Evolutionary conservation across 106 monocot species (phyloP), one percentile per base, ranked within the genome.

Genomic region (Triglochin maritima): DNA sequence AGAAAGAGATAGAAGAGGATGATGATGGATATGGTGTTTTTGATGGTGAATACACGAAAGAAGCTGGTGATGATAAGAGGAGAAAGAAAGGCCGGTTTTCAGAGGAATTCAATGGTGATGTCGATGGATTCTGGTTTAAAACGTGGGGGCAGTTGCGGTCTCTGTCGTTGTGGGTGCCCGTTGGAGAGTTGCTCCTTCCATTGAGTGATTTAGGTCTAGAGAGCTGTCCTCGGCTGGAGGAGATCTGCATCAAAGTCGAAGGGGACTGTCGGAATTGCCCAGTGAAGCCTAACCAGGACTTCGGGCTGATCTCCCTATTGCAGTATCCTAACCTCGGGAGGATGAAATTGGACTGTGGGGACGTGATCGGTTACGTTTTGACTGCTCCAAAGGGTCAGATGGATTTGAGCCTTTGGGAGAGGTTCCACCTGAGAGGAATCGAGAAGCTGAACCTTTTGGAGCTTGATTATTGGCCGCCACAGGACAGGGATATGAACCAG

Each of bases 391-490:
- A 54, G 17, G 98, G 98, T 0, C 88, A 92, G 29, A 88, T 92
- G 86, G 98, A 98, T 62, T 73, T 98, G 60, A 90, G 90, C 70
- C 61, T 77, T 44, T 98, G 98, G 92, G 92, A 98, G 77, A 77
- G 92, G 63, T 98, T 98, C 67, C 92, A 84, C 64, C 82, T 98
- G 17, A 78, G 79, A 0, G 86, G 88, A 13, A 85, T 98, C 17
- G 79, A 77, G 10, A 71, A 59, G 0, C 50, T 66, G 7, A 57
- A 44, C n/a, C 80, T 98, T 9, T 43, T 76, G 10, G 86, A 98
- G 65, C 84, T 98, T 3, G 92, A 98, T 60, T 98, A 92, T 80
- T 98, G 98, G 98, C 91, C 98, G 48, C 98, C 92, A n/a, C 98
- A 98, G 77, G 98, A 98, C 74, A 71, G 46, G 80, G 92, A 92